phyloP scores from a whole-genome alignment of 371 early-diverging fungal species.

The Circinella umbellata region DNA sequence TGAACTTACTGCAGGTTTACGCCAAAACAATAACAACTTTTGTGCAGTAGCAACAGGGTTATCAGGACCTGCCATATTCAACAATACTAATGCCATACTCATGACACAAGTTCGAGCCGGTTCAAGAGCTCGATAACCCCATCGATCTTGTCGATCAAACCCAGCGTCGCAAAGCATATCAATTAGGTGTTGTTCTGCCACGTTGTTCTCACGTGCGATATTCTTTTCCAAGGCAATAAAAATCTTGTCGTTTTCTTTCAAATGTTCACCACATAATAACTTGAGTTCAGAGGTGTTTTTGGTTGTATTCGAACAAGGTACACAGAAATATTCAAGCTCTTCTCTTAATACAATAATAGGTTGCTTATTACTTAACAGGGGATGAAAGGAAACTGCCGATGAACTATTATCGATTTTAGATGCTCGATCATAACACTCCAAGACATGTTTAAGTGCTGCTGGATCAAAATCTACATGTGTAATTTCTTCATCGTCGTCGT shows the following conservation, averaged over 20 bases:
- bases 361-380: slow-evolving; percentile 68
- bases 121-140: slow-evolving; percentile 81
- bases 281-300: slow-evolving; percentile 53
- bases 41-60: slow-evolving; percentile 80
- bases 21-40: slow-evolving; percentile 81
- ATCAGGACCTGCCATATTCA: slow-evolving; percentile 75
- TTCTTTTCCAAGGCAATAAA: slow-evolving; percentile 78
- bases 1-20: slow-evolving; percentile 78
- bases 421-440: slow-evolving; percentile 54
- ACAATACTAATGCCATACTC: slow-evolving; percentile 72
- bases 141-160: slow-evolving; percentile 73
- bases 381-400: slow-evolving; percentile 28
- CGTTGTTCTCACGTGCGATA: slow-evolving; percentile 71
- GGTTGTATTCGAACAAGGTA: slow-evolving; percentile 35
- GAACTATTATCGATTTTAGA: slow-evolving; percentile 29
- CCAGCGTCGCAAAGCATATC: slow-evolving; percentile 89
- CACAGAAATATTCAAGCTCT: slow-evolving; percentile 66
- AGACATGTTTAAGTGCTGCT: slow-evolving; percentile 62
- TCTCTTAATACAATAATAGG: slow-evolving; percentile 70
- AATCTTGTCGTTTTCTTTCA: slow-evolving; percentile 69
- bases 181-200: slow-evolving; percentile 83
- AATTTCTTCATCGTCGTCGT: slow-evolving; percentile 57
- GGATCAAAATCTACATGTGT: slow-evolving; percentile 71
- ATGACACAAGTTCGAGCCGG: slow-evolving; percentile 70
- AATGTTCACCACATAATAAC: slow-evolving; percentile 62